A percentile compares a stretch with the other conserved stretches of the same genome.
Conservation (phyloP, 495 filamentous ascomycete species). For the Polyplosphaeria fusca region DNA sequence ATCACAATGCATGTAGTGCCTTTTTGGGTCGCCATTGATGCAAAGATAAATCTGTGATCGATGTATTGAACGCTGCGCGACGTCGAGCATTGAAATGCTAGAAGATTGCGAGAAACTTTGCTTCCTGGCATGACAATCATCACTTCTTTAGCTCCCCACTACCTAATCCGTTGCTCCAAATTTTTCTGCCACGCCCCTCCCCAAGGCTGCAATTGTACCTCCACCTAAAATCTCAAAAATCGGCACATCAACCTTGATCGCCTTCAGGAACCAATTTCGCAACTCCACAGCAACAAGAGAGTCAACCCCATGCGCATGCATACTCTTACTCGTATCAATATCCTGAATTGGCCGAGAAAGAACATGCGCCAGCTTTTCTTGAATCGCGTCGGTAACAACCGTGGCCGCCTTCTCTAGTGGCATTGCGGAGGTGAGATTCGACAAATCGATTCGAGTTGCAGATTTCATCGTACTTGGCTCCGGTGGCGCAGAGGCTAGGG, state of each 20-base stretch:
- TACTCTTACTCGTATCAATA: not conserved
- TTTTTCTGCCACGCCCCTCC: slow-evolving; percentile 1
- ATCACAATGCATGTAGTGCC: too few relatives aligned
- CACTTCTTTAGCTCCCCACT: too few relatives aligned
- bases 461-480: not conserved
- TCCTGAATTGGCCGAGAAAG: not conserved
- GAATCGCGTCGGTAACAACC: not conserved
- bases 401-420: not conserved
- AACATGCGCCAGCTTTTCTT: not conserved
- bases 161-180: too few relatives aligned
- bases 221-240: slow-evolving; percentile 22
- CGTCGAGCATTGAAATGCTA: too few relatives aligned
- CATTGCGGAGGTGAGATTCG: not conserved
- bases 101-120: too few relatives aligned
- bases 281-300: slow-evolving; percentile 21
- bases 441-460: not conserved
- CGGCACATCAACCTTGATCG: slow-evolving; percentile 8
- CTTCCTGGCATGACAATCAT: too few relatives aligned
- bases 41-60: too few relatives aligned
- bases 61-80: too few relatives aligned
- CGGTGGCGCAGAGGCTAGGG: not conserved
- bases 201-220: not conserved
- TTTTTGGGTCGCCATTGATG: too few relatives aligned
- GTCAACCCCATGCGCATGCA: slow-evolving; percentile 17
- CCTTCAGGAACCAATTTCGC: slow-evolving; percentile 18